phyloP scores from a whole-genome alignment of 768 basidiomycete genomes.

The Termitomyces sp. region DNA sequence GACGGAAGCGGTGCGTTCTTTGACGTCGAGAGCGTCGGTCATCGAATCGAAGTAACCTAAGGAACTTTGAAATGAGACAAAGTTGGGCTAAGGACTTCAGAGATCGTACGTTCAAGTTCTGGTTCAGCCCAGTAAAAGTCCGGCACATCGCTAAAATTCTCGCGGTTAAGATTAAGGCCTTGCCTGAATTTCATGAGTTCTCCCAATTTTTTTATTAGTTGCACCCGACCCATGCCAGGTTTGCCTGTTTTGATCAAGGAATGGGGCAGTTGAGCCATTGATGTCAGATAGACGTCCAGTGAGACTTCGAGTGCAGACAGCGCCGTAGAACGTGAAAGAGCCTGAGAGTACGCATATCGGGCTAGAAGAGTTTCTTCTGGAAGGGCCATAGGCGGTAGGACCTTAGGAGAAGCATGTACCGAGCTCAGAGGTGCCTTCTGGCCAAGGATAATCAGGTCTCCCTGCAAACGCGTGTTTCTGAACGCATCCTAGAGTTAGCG shows the following conservation, averaged over 20 bases:
- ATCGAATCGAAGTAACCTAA: conserved; percentile 81
- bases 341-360: conserved; percentile 90
- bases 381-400: conserved; percentile 50
- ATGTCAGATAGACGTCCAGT: conserved; percentile 78
- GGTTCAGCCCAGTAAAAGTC: conserved; percentile 97
- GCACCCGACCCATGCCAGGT: conserved; percentile 76
- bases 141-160: conserved; percentile 85
- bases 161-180: conserved; percentile 83
- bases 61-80: not conserved
- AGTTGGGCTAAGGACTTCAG: not conserved
- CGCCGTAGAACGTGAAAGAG: conserved; percentile 84
- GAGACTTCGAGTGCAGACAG: conserved; percentile 85
- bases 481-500: conserved; percentile 9
- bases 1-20: conserved; percentile 71
- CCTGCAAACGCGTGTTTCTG: conserved; percentile 84
- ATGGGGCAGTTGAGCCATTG: conserved; percentile 77
- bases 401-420: conserved; percentile 38
- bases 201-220: conserved; percentile 89
- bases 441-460: conserved; percentile 89
- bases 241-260: conserved; percentile 76
- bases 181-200: conserved; percentile 91
- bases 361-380: conserved; percentile 75
- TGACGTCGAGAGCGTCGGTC: conserved; percentile 83
- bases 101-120: conserved; percentile 68
- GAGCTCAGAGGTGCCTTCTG: conserved; percentile 58